Evolutionary conservation across 768 basidiomycete species (phyloP).

Genomic region (Dictyophora rubrovolvata): DNA sequence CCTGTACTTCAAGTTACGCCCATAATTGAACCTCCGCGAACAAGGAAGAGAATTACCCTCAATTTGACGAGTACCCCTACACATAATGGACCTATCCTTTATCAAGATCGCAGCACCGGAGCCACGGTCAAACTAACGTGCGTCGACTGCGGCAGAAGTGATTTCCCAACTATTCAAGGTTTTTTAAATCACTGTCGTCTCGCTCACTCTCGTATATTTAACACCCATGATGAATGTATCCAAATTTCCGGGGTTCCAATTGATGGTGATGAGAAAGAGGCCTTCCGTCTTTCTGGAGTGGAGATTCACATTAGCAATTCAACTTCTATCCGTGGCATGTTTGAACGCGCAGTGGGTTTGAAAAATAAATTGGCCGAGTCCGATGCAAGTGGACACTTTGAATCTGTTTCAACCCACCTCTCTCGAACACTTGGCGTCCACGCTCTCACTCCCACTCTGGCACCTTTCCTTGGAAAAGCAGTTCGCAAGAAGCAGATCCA

Average conservation of each 20-base stretch:
- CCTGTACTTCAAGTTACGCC: slow-evolving; percentile 13
- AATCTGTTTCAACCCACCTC: slow-evolving; percentile 23
- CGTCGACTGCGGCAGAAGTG: slow-evolving; percentile 32
- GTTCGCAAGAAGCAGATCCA: slow-evolving; percentile 33
- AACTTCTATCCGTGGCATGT: slow-evolving; percentile 37
- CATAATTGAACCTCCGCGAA: slow-evolving; percentile 17
- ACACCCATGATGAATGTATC: slow-evolving; percentile 43
- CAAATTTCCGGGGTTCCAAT: slow-evolving; percentile 32
- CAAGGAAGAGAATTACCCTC: slow-evolving; percentile 18
- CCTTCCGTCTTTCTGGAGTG: slow-evolving; percentile 26
- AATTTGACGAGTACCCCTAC: slow-evolving; percentile 13
- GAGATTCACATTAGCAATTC: slow-evolving; percentile 32
- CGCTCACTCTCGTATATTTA: slow-evolving; percentile 37
- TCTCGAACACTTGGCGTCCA: slow-evolving; percentile 41
- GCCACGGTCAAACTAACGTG: slow-evolving; percentile 30
- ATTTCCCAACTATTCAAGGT: slow-evolving; percentile 43
- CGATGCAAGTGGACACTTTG: not conserved
- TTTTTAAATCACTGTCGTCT: slow-evolving; percentile 43
- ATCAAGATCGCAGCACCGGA: slow-evolving; percentile 13
- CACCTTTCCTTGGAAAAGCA: slow-evolving; percentile 37
- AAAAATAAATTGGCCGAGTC: not conserved
- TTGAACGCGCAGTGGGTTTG: slow-evolving; percentile 41
- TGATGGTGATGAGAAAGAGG: slow-evolving; percentile 22
- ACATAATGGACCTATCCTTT: slow-evolving; percentile 1
- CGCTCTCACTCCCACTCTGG: slow-evolving; percentile 40